phyloP scores from a whole-genome alignment of 768 basidiomycete species.

The Cytidiella melzeri region DNA sequence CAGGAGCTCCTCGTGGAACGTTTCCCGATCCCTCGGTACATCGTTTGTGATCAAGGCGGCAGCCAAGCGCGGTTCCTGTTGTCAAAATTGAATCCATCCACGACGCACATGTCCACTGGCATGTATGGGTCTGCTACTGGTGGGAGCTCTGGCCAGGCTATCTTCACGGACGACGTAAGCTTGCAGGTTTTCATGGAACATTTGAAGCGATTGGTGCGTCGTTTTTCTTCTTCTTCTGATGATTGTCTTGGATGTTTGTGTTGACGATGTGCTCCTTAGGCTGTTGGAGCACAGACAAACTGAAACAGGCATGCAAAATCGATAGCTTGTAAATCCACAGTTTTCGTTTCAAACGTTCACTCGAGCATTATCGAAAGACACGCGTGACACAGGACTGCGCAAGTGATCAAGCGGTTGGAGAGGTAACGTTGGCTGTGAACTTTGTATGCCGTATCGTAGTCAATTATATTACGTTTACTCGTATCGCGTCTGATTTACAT shows the following conservation, averaged over 20 bases:
- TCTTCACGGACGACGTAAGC: constrained; percentile 98
- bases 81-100: constrained; percentile 94
- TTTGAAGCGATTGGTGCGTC: constrained; percentile 80
- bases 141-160: constrained; percentile 75
- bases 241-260: not conserved
- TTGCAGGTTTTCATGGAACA: constrained; percentile 98
- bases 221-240: not conserved
- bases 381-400: too few species aligned
- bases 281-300: constrained; percentile 66
- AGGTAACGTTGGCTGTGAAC: too few species aligned
- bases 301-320: too few species aligned
- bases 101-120: constrained; percentile 89
- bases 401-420: too few species aligned
- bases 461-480: too few species aligned
- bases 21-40: constrained; percentile 95
- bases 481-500: too few species aligned
- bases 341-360: too few species aligned
- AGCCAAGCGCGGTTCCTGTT: constrained; percentile 97
- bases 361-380: too few species aligned
- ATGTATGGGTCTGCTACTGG: constrained; percentile 81
- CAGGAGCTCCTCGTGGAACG: constrained; percentile 95
- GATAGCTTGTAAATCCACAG: too few species aligned
- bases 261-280: constrained; percentile 30
- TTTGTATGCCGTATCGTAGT: too few species aligned
- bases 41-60: constrained; percentile 96